phyloP scores from a whole-genome alignment of 2,329 filamentous ascomycete genomes.

The Penicillium paneum region DNA sequence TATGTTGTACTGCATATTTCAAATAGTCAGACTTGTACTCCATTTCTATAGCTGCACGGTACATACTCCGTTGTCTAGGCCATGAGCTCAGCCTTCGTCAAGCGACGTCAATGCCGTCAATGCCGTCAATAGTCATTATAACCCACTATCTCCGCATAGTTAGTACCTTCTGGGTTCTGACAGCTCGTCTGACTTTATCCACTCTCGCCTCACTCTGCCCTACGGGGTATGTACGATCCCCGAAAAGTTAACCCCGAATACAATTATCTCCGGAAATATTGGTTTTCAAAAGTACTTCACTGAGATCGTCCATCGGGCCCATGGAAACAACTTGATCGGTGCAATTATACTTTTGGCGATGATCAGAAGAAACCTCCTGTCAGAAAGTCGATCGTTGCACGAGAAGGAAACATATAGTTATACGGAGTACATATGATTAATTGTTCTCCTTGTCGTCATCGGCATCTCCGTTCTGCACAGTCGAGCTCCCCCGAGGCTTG shows the following conservation, averaged over 20 bases:
- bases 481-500: neutral
- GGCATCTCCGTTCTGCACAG: conserved; percentile 5
- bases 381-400: neutral
- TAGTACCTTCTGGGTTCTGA: conserved; percentile 4
- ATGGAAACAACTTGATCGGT: too few relatives aligned
- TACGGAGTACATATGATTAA: too few relatives aligned
- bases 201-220: neutral
- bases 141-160: neutral
- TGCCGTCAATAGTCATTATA: neutral
- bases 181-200: neutral
- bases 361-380: neutral
- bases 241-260: neutral
- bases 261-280: neutral
- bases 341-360: neutral
- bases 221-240: neutral
- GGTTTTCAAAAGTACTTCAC: neutral
- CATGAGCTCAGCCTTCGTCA: conserved; percentile 3
- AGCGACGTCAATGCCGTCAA: neutral
- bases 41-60: neutral
- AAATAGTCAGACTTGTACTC: too few relatives aligned
- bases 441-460: neutral
- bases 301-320: neutral
- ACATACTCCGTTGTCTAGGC: neutral
- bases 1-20: too few relatives aligned
- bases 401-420: neutral